Base-by-base conservation (phyloP, 176 grass and related monocot species). In the Zea luxurians region DNA sequence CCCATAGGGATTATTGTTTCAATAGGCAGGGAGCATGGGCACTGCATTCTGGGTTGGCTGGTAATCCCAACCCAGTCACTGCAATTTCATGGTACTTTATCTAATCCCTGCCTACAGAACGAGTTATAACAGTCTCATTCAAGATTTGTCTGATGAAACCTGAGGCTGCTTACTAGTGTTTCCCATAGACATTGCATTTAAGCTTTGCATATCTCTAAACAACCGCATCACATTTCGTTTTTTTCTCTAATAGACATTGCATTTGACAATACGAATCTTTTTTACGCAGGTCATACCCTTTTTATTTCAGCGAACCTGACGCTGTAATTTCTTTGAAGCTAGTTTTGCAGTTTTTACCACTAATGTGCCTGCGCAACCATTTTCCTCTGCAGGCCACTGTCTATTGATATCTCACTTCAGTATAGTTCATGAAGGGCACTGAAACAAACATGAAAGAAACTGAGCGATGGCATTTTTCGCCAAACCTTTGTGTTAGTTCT, bases 281-380 rank as follows among this genome's bases (percentile, higher is more conserved):
- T 13, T 45, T 79, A 27, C 85, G 89, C 93, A 96, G 93, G 93
- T 96, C 93, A 92, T 96, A 96, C 92, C 87, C 93, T 96, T 96
- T 92, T 70, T n/a, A 67, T 52, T 48, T 75, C 44, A 66, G 38
- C 8, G 54, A 67, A 81, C 57, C 12, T 27, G 43, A 2, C 15
- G 15, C 35, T 15, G 35, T 55, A 38, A 16, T 50, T 50, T 65
- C 34, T 65, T 62, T 11, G 8, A 38, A 50, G 34, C 5, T 72
- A 11, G 2, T 48, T 37, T 64, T 49, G 13, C 40, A 61, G 60
- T 61, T 43, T 54, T 20, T n/a, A 41, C 37, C 13, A 79, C 3
- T 62, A 10, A 37, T 0, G 15, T 66, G 2, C 41, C 38, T 58
- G 60, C 2, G 1, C 41, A 42, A 3, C 60, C 37, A 13, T 1